Base-by-base conservation (phyloP, 306 rosid genomes). In the Ormosia emarginata region DNA sequence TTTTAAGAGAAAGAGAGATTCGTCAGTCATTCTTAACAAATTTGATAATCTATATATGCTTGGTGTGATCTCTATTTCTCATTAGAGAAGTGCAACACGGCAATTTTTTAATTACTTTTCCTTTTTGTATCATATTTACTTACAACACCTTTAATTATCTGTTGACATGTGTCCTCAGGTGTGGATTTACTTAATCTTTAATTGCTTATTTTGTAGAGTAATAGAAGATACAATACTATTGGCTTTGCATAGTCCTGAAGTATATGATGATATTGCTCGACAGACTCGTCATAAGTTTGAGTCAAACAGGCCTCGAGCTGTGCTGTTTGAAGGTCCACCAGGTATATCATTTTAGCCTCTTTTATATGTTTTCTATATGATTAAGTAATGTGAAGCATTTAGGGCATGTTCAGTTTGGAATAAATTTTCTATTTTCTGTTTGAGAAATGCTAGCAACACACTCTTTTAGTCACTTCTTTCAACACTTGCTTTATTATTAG, bases 271-370 rank as follows among this genome's bases (percentile, higher is more conserved):
- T 64, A 93, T 95, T 81, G 98, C 98, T 46, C 92, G 83, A 30
- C 92, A 88, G 64, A 95, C 98, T 71, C 91, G 95, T 52, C 71
- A 86, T 36, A 95, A 93, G 81, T 95, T 91, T 85, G 97, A 95
- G 84, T 89, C 97, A 37, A 95, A 91, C 82, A 90, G 90, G 85
- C 97, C 97, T 82, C 94, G 95, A 65, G 98, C 98, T 69, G 97
- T 95, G 77, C 92, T 95, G 61, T 95, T 95, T 74, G 97, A 95
- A 80, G 98, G 98, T 68, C 98, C 98, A 81, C 97, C 98, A 80
- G 98, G 98, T 91, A 33, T 82, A 85, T 66, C 67, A 11, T 32
- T 77, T 13, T 78, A 50, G 36, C 40, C 47, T 50, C 39, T 58
- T 57, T 29, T 71, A 56, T 67, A 11, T 2, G 18, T 41, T 58